A percentile compares a stretch with the other conserved stretches of the same genome.
Conservation (phyloP, 352 stramenopile genomes). For the Phytophthora chlamydospora region DNA sequence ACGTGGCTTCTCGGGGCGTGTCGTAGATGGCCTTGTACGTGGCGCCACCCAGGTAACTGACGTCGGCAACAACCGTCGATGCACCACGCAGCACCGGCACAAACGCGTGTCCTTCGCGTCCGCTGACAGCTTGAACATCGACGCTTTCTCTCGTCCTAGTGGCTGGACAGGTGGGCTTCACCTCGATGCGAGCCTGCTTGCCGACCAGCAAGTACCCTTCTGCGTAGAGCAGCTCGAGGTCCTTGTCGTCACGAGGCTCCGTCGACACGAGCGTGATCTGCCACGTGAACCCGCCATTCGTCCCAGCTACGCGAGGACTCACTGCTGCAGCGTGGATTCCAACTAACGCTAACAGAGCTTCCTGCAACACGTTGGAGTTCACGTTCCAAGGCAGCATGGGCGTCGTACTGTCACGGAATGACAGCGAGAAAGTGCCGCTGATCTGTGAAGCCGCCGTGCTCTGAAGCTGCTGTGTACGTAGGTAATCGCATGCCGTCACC, state of each 20-base stretch:
- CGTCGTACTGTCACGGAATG: slow-evolving; percentile 75
- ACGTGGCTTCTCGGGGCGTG: slow-evolving; percentile 83
- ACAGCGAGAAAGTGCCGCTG: slow-evolving; percentile 87
- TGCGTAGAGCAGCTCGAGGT: slow-evolving; percentile 72
- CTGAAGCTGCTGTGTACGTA: slow-evolving; percentile 76
- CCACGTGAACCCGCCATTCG: slow-evolving; percentile 78
- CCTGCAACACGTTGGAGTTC: slow-evolving; percentile 47
- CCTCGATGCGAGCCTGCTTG: slow-evolving; percentile 44
- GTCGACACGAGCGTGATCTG: slow-evolving; percentile 86
- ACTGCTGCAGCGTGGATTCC: slow-evolving; percentile 83
- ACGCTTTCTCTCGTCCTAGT: slow-evolving; percentile 44
- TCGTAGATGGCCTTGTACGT: slow-evolving; percentile 91
- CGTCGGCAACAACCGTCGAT: slow-evolving; percentile 60
- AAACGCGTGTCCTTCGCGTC: slow-evolving; percentile 70
- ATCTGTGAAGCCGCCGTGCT: slow-evolving; percentile 59
- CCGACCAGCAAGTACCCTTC: slow-evolving; percentile 83
- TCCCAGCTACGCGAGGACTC: slow-evolving; percentile 21
- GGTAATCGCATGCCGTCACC: slow-evolving; percentile 88
- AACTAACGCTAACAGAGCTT: slow-evolving; percentile 70
- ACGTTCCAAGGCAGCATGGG: slow-evolving; percentile 76
- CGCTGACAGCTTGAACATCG: slow-evolving; percentile 47
- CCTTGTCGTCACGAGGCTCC: slow-evolving; percentile 40
- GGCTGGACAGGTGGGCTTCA: slow-evolving; percentile 50
- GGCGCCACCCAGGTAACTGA: slow-evolving; percentile 64
- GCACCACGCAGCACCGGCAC: slow-evolving; percentile 65